Evolutionary conservation across 2,329 filamentous ascomycete species (phyloP), one percentile per base, ranked within the genome.

Genomic region (Diplodia intermedia): DNA sequence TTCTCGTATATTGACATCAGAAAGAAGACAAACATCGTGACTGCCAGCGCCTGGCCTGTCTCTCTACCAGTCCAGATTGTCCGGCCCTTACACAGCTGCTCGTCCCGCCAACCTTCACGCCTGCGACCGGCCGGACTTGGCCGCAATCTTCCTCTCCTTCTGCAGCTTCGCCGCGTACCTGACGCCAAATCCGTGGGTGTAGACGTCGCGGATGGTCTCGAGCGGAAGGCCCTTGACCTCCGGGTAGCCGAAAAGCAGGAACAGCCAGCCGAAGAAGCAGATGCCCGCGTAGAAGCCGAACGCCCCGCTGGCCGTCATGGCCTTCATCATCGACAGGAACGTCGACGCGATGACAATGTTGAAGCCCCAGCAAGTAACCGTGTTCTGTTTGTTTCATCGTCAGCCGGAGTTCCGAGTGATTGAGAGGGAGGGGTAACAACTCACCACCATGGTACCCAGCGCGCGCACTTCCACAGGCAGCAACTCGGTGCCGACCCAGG

Each of bases 271-370:
- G 18, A 80, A 71, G 8, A 79, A 72, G 38, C 80, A 81, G 36
- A 81, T 75, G 0, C 75, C 79, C 11, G 78, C 78, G 69, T 81
- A 81, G 71, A 81, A 81, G 4, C 79, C 78, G 47, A 81, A 79
- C 1, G 78, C 76, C 0, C 78, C 78, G 14, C 72, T 75, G 0
- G 77, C 77, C 2, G 78, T 78, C 74, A 80, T 79, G 65, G 75
- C 75, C 31, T 75, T 77, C 61, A 71, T 72, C 78, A 80, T 80
- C 3, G 76, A 75, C 4, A 79, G 73, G 73, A 81, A 80, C 0
- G 79, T 81, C 26, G 79, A 73, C 0, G 74, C 72, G 7, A 81
- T 72, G 50, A 80, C 71, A 38, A 69, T 63, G 61, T 63, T 69
- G 36, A 12, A 40, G 33, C 68, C 75, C 77, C 78, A 79, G 72